These are phyloP conservation scores for Rhynchospora tenuis DNA, from an alignment of 176 grass and related monocot genomes.

Conservation along the genomic window DNA sequence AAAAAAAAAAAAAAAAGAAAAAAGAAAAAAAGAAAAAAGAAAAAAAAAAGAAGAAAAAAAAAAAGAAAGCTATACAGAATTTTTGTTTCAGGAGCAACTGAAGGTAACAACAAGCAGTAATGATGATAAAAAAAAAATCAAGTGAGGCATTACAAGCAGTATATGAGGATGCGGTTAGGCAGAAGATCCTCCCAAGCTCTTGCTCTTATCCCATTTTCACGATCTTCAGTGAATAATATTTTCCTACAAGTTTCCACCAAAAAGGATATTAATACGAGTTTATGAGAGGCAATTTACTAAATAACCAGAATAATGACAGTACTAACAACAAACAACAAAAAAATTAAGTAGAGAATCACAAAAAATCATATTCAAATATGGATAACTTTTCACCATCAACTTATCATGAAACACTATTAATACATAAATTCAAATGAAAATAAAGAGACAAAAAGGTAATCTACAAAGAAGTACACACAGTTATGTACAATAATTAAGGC, in stretches of 20 bases:
- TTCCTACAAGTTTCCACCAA: conserved; percentile 22
- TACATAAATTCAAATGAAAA: neutral
- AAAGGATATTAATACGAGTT: conserved; percentile 8
- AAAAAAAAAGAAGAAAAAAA: too few species aligned
- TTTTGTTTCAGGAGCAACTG: neutral
- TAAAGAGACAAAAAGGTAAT: neutral
- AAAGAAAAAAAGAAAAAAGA: too few species aligned
- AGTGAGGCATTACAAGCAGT: conserved; percentile 27
- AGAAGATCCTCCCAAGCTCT: conserved; percentile 33
- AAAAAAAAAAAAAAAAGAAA: neutral
- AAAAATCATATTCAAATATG: neutral
- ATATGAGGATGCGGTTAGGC: conserved; percentile 25
- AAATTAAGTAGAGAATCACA: neutral
- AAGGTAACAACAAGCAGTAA: neutral
- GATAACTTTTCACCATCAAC: neutral
- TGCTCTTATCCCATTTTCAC: neutral
- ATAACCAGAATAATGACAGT: neutral
- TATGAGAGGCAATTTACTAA: neutral
- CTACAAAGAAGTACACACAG: neutral
- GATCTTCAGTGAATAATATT: conserved; percentile 8
- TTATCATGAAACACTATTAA: neutral
- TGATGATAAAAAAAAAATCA: neutral
- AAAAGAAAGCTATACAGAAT: too few species aligned
- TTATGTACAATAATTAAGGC: neutral
- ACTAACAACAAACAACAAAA: neutral